phyloP scores from a whole-genome alignment of 73 alveolate genomes.

The Vitrella brassicaformis region DNA sequence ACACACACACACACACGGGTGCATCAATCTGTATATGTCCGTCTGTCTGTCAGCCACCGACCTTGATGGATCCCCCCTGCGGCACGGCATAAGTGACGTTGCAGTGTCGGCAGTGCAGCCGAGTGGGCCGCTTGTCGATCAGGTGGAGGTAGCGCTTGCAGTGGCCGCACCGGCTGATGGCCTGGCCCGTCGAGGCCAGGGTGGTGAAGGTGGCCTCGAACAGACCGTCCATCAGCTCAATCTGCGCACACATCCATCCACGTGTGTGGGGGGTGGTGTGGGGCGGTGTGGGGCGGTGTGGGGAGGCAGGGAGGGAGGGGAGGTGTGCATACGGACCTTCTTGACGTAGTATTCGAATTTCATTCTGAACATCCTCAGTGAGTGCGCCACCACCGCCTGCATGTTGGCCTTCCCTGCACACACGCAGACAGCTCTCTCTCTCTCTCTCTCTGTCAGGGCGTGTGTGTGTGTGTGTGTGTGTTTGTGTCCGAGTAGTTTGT shows the following conservation, averaged over 20 bases:
- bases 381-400: conserved; percentile 70
- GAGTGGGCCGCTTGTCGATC: neutral
- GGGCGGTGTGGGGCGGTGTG: too few species aligned
- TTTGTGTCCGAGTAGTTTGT: too few species aligned
- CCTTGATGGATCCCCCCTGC: neutral
- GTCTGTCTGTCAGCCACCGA: neutral
- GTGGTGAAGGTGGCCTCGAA: conserved; percentile 41
- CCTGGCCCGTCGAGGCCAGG: conserved; percentile 10
- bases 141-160: conserved; percentile 13
- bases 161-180: conserved; percentile 36
- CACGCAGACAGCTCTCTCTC: conserved; percentile 26
- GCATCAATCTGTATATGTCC: conserved; percentile 3
- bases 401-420: conserved; percentile 69
- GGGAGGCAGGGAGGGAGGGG: too few species aligned
- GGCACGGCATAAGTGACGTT: conserved; percentile 8
- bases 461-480: too few species aligned
- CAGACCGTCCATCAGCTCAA: conserved; percentile 35
- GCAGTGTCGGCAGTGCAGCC: conserved; percentile 16
- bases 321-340: too few species aligned
- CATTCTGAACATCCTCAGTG: conserved; percentile 73
- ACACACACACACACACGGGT: conserved; percentile 15
- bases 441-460: too few species aligned
- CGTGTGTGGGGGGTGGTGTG: too few species aligned
- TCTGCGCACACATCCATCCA: too few species aligned
- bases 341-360: too few species aligned